phyloP scores from a whole-genome alignment of 768 basidiomycete species.

The Pilatotrama ljubarskyi region DNA sequence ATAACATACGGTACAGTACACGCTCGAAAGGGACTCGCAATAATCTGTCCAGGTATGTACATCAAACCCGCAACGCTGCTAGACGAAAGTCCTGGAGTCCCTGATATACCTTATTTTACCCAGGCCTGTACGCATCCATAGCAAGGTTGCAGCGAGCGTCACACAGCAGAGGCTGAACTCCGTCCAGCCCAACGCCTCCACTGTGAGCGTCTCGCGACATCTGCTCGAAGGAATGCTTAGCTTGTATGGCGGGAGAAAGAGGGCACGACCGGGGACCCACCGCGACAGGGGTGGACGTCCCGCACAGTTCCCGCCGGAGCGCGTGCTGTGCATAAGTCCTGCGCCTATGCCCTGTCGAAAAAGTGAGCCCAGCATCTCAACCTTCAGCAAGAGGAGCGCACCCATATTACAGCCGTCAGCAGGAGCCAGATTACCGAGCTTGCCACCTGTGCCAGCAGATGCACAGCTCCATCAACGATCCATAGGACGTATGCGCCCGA shows the following conservation, averaged over 20 bases:
- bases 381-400: constrained; percentile 31
- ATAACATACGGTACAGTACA: neutral
- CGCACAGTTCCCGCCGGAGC: constrained; percentile 59
- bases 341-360: constrained; percentile 59
- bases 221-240: constrained; percentile 32
- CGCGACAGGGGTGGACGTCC: constrained; percentile 52
- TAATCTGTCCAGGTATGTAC: neutral
- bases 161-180: constrained; percentile 64
- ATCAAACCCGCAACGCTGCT: neutral
- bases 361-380: neutral
- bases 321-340: constrained; percentile 66
- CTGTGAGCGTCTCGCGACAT: constrained; percentile 72
- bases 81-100: constrained; percentile 46
- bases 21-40: neutral
- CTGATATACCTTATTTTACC: constrained; percentile 40
- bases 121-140: constrained; percentile 46
- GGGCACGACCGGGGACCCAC: constrained; percentile 33
- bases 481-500: constrained; percentile 69
- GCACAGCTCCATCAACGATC: constrained; percentile 64
- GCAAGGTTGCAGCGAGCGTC: constrained; percentile 55
- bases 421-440: constrained; percentile 76
- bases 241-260: constrained; percentile 2
- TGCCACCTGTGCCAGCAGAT: constrained; percentile 73
- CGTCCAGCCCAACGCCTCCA: constrained; percentile 76
- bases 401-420: constrained; percentile 68